A percentile compares a stretch with the other conserved stretches of the same genome.
phyloP scores from a whole-genome alignment of 352 stramenopile genomes.

The Phytophthora pini region DNA sequence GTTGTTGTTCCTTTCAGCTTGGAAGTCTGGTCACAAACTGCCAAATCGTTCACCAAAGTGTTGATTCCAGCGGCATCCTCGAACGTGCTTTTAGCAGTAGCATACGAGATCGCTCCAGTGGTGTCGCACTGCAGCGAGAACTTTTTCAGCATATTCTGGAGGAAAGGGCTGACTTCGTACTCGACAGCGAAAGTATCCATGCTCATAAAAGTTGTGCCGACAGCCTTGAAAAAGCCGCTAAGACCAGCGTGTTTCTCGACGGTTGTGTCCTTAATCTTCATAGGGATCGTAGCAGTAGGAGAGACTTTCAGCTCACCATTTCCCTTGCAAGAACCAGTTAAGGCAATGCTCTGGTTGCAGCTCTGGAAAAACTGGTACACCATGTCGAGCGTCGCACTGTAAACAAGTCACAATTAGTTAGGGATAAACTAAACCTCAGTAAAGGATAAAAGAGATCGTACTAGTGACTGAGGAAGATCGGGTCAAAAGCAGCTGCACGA shows the following conservation, averaged over 20 bases:
- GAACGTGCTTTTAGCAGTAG: conserved; percentile 45
- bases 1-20: conserved; percentile 44
- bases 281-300: conserved; percentile 38
- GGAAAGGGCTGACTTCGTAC: conserved; percentile 68
- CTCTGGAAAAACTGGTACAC: conserved; percentile 71
- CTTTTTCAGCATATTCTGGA: conserved; percentile 62
- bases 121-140: conserved; percentile 56
- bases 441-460: conserved; percentile 21
- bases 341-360: conserved; percentile 49
- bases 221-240: conserved; percentile 38
- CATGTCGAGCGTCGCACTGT: conserved; percentile 57
- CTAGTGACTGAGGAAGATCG: conserved; percentile 59
- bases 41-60: conserved; percentile 59
- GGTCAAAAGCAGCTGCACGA: conserved; percentile 49
- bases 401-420: conserved; percentile 9
- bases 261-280: conserved; percentile 35
- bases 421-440: neutral
- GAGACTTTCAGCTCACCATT: conserved; percentile 39
- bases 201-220: conserved; percentile 42
- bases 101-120: conserved; percentile 45
- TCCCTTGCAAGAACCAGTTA: conserved; percentile 40
- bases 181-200: conserved; percentile 50
- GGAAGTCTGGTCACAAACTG: conserved; percentile 52
- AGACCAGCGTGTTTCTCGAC: conserved; percentile 42
- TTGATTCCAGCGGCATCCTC: conserved; percentile 53